Evolutionary conservation across 768 basidiomycete species (phyloP).

Genomic region (Termitomyces sp.): DNA sequence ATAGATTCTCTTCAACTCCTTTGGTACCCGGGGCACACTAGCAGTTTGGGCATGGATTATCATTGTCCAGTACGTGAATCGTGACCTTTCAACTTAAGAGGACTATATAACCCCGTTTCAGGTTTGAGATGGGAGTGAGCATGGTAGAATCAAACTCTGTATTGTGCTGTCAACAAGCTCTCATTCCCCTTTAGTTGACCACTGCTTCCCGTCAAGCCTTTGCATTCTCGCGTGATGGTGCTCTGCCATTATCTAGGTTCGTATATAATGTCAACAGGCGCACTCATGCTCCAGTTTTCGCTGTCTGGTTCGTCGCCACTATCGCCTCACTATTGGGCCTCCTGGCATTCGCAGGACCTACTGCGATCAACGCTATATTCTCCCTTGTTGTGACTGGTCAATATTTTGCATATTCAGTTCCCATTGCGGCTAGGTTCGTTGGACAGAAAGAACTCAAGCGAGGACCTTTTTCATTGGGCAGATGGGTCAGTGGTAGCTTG

Average conservation of each 20-base stretch:
- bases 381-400: conserved; percentile 46
- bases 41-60: conserved; percentile 40
- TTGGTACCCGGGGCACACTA: conserved; percentile 37
- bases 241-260: conserved; percentile 53
- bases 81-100: background rate
- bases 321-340: conserved; percentile 45
- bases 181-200: conserved; percentile 14
- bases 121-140: conserved; percentile 21
- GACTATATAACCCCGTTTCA: background rate
- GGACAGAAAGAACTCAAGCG: conserved; percentile 24
- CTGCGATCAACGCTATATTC: conserved; percentile 60
- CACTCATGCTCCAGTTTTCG: conserved; percentile 56
- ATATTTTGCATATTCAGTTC: conserved; percentile 24
- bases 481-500: conserved; percentile 17
- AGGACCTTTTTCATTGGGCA: conserved; percentile 24
- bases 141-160: conserved; percentile 14
- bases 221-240: conserved; percentile 44
- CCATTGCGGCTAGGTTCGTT: conserved; percentile 29
- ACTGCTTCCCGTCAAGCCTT: conserved; percentile 24
- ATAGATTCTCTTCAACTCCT: conserved; percentile 49
- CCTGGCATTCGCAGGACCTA: conserved; percentile 53
- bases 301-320: conserved; percentile 51
- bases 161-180: background rate
- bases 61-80: conserved; percentile 33
- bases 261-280: conserved; percentile 55